Base-by-base conservation (phyloP, 1,284 basidiomycete genomes). In the Rhodotorula sp. region DNA sequence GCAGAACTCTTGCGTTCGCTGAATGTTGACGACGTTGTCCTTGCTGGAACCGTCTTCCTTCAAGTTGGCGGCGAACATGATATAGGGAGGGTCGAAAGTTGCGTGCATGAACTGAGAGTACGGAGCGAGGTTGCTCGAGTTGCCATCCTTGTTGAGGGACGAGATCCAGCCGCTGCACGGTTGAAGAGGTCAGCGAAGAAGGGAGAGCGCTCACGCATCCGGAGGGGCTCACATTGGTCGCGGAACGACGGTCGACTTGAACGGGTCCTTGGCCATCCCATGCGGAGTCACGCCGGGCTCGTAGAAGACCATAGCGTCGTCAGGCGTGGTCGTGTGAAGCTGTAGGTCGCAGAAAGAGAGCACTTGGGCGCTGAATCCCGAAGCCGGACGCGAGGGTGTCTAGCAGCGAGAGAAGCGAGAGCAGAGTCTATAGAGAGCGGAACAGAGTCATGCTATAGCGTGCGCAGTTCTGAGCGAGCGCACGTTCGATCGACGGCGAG, bases 161-260 rank as follows among this genome's bases (percentile, higher is more conserved):
- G 55, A 55, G 62, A 68, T 68, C 67, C 67, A 68, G 34, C 67
- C 67, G 21, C 63, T 68, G 58, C 43, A 47, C 34, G 16, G 16
- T 14, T 21, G 2, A 31, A 21, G 18, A 23, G 8, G 28, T n/a
- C 21, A 45, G 57, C 14, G 14, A 55, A 26, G 16, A 55, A 16
- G 49, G 49, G 49, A 50, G 23, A 50, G 49, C 21, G 49, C 12
- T 50, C 19, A 23, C 16, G 54, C 28, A 16, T 16, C 16, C 15
- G 34, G 34, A 16, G 2, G 47, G 7, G 23, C 31, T n/a, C 47
- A 19, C 47, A 58, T 55, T 0, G 66, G 61, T 2, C 66, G 60
- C 3, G 66, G 66, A 10, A 68, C 67, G 5, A 60, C 67, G 16
- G 61, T 64, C 23, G 67, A 56, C 50, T 68, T 68, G 62, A 68